Evolutionary conservation across 352 stramenopile species (phyloP), one percentile per base, ranked within the genome.

Genomic region (Globisporangium lucens): DNA sequence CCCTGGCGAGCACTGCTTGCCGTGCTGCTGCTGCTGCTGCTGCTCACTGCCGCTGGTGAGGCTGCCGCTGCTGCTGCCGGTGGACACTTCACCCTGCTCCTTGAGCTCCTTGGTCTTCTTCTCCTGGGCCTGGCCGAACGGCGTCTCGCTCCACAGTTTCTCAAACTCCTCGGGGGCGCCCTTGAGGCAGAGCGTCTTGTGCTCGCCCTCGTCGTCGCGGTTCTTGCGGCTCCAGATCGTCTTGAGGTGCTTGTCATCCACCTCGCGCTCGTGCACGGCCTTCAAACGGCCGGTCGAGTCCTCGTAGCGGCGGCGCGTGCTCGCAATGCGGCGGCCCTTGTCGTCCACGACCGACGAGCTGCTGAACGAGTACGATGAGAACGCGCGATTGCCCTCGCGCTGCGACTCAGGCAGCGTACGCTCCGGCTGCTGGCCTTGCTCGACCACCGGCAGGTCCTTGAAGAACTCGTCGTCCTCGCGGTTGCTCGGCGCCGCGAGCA

Each of bases 251-350:
- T 85, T 84, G 12, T 75, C 83, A 8, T 78, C 64, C 7, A 94
- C 63, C 36, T 92, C 74, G n/a, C 88, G 85, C 66, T 95, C 85
- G 65, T 95, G 88, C 51, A 91, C 74, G 2, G 86, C 88, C 78
- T 95, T 95, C 60, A 95, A 65, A 12, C 85, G 84, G 1, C 86
- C 88, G 6, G 69, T 84, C 65, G 87, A 93, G 70, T 95, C 87
- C 57, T 94, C 86, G 67, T 95, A 95, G 70, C 86, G 87, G 35
- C 85, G 87, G 63, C 87, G 85, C 41, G 81, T 89, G 62, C 85
- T 94, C 74, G 72, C 67, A 17, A 94, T 73, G 57, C 76, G 80
- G 22, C 71, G 75, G 8, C 88, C 86, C 13, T 91, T 68, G 59
- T 89, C 80, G 63, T 95, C 88, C 56, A 89, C 65, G 2, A 93